Base-by-base conservation (phyloP, 208 protist genomes). In the Leishmania braziliensis region DNA sequence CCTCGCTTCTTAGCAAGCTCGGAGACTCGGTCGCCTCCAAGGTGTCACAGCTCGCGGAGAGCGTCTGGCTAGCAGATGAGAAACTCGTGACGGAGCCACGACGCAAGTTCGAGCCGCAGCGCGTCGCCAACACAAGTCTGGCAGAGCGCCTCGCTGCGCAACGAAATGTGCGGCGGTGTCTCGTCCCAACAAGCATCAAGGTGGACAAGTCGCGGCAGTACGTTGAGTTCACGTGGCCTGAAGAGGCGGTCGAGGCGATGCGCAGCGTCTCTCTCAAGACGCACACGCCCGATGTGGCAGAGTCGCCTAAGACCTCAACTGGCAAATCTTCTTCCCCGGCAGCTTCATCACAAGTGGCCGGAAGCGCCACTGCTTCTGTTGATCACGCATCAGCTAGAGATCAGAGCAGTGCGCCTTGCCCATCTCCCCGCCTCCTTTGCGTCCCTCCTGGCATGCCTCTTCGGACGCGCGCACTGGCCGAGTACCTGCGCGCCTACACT, bases 21-120 rank as follows among this genome's bases (percentile, higher is more conserved):
- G 50, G 82, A 36, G 84, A 90, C 75, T 18, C 60, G 0, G 63
- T 93, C 16, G 68, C 83, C 29, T 79, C 84, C 14, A 85, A 74
- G 10, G 75, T 93, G 23, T 48, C 81, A 0, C 77, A 76, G 29
- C 62, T 80, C 29, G 60, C 81, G n/a, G 65, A 84, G 29, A 39
- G 65, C 16, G 74, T 79, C 56, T 84, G 77, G 74, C 75, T 85
- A n/a, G 51, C 70, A 0, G 89, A 91, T 20, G 88, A 93, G 43
- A 86, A 86, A 50, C 71, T 89, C n/a, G 90, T 97, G 33, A 97
- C 94, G 3, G 92, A 97, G 86, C 69, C 77, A 36, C 90, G 93
- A 2, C 87, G 91, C 6, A 80, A 70, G 43, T 80, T 95, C 18
- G 84, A 88, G 76, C 81, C 78, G 60, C 81, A 85, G 36, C 81